These are phyloP conservation scores for Nigrospora sphaerica DNA, from an alignment of 2,329 filamentous ascomycete species.

Conservation along the genomic window DNA sequence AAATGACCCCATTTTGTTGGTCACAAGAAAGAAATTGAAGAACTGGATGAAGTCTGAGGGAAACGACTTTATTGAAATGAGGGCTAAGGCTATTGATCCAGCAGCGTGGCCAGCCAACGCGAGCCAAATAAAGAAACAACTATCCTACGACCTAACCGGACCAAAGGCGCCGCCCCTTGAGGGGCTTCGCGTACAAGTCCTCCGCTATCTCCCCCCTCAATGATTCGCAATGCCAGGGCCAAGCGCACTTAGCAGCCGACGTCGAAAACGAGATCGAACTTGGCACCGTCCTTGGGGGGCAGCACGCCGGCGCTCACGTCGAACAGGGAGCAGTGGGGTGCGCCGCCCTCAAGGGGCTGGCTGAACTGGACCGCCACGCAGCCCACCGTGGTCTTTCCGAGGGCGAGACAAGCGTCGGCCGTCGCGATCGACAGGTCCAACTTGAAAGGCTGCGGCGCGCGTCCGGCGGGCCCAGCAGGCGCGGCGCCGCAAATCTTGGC, in stretches of 20 bases:
- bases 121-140: too few species aligned
- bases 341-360: neutral
- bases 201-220: too few species aligned
- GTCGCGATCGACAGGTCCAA: slow-evolving; percentile 1
- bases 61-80: too few species aligned
- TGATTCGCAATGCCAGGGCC: too few species aligned
- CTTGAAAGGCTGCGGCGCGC: slow-evolving; percentile 1
- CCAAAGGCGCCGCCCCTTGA: too few species aligned
- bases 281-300: neutral
- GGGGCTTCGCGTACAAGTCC: too few species aligned
- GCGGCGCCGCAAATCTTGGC: neutral
- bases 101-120: too few species aligned
- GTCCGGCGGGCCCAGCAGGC: neutral
- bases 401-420: slow-evolving; percentile 2
- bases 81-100: too few species aligned
- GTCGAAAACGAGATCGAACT: slow-evolving; percentile 1
- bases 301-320: neutral
- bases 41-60: too few species aligned
- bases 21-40: too few species aligned
- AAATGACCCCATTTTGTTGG: too few species aligned
- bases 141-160: too few species aligned
- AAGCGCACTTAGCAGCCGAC: slow-evolving; percentile 1
- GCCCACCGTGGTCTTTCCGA: slow-evolving; percentile 1
- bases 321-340: slow-evolving; percentile 1
- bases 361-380: slow-evolving; percentile 1